Conservation (phyloP, 2,329 filamentous ascomycete species). For the Fusarium nygamai region DNA sequence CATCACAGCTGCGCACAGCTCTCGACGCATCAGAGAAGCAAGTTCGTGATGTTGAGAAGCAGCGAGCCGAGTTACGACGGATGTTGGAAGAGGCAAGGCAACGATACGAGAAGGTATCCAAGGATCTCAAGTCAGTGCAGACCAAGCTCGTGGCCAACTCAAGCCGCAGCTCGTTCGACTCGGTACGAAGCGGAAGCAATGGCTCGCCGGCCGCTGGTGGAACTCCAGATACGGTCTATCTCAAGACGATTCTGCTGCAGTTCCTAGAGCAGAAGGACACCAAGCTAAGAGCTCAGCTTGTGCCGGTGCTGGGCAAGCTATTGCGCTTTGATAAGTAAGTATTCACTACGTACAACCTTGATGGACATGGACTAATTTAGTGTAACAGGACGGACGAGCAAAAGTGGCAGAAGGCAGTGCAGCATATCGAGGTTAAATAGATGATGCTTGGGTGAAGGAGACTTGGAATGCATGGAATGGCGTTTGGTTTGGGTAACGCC, state of each 20-base stretch:
- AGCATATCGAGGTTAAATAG: slow-evolving; percentile 56
- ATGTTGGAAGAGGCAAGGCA: slow-evolving; percentile 81
- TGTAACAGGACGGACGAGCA: slow-evolving; percentile 72
- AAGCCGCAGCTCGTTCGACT: slow-evolving; percentile 54
- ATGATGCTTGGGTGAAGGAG: background rate
- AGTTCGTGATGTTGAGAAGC: slow-evolving; percentile 83
- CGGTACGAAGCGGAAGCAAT: slow-evolving; percentile 49
- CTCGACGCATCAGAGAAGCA: slow-evolving; percentile 90
- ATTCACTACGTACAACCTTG: slow-evolving; percentile 23
- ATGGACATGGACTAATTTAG: background rate
- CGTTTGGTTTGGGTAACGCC: slow-evolving; percentile 28
- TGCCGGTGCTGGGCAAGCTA: slow-evolving; percentile 80
- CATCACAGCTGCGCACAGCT: slow-evolving; percentile 79
- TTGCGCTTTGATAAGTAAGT: slow-evolving; percentile 79
- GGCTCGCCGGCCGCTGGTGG: slow-evolving; percentile 40
- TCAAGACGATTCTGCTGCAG: slow-evolving; percentile 84
- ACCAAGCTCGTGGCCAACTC: slow-evolving; percentile 58
- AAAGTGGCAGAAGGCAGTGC: slow-evolving; percentile 84
- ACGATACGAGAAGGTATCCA: slow-evolving; percentile 82
- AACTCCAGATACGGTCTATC: slow-evolving; percentile 67
- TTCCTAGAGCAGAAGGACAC: slow-evolving; percentile 85
- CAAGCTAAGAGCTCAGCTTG: slow-evolving; percentile 77
- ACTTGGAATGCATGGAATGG: slow-evolving; percentile 13
- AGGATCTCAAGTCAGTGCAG: slow-evolving; percentile 67
- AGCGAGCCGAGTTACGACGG: slow-evolving; percentile 78